Evolutionary conservation across 2,329 filamentous ascomycete genomes (phyloP).

Genomic region (Plectosphaerella cucumerina): DNA sequence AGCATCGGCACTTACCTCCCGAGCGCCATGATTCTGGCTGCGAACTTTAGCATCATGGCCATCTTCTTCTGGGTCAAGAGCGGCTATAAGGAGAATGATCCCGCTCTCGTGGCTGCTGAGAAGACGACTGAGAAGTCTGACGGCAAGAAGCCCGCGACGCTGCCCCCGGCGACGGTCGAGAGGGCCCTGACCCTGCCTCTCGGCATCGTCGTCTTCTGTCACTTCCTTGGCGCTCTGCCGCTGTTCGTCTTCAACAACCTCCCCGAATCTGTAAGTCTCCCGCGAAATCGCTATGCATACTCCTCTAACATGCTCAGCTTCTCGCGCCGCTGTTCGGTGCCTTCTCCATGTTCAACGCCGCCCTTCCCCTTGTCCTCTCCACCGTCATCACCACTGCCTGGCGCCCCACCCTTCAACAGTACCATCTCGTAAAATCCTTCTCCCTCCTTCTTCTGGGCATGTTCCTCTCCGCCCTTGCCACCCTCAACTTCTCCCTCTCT

Average conservation of each 20-base stretch:
- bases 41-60: constrained; percentile 92
- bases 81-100: constrained; percentile 44
- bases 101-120: constrained; percentile 1
- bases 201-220: constrained; percentile 64
- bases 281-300: neutral
- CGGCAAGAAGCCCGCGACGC: neutral
- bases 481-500: constrained; percentile 89
- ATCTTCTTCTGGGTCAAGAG: constrained; percentile 92
- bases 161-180: constrained; percentile 36
- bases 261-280: constrained; percentile 53
- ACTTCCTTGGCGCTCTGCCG: constrained; percentile 75
- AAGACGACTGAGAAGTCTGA: neutral
- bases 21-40: constrained; percentile 93
- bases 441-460: constrained; percentile 90
- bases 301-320: constrained; percentile 34
- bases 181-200: constrained; percentile 70
- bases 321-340: constrained; percentile 51
- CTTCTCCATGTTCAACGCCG: constrained; percentile 51
- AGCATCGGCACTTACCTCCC: constrained; percentile 97
- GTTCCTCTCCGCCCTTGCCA: constrained; percentile 87
- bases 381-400: constrained; percentile 46
- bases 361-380: constrained; percentile 55
- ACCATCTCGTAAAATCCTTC: constrained; percentile 80
- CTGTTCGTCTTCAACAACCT: constrained; percentile 83
- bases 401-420: constrained; percentile 62